phyloP scores from a whole-genome alignment of 2,329 filamentous ascomycete species.

The Colletotrichum caudatum region DNA sequence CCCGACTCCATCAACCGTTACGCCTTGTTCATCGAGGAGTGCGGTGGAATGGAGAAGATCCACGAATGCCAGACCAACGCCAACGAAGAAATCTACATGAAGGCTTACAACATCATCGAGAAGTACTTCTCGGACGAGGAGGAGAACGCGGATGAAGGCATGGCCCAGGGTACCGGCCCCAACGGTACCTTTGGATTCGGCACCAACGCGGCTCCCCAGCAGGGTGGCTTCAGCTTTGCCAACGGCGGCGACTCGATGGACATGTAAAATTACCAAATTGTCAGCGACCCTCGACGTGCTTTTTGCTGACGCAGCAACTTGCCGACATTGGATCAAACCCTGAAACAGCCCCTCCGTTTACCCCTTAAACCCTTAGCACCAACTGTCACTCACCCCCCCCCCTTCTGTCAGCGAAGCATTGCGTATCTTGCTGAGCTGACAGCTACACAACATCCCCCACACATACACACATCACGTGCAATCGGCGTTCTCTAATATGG shows the following conservation, averaged over 20 bases:
- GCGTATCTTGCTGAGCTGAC: conserved; percentile 31
- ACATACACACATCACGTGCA: conserved; percentile 40
- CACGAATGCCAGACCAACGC: conserved; percentile 99
- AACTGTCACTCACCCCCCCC: conserved; percentile 31
- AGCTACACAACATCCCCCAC: conserved; percentile 42
- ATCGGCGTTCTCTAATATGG: conserved; percentile 51
- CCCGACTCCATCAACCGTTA: conserved; percentile 92
- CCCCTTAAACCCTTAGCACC: conserved; percentile 26
- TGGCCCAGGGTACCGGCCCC: conserved; percentile 76
- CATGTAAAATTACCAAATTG: conserved; percentile 61
- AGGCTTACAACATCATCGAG: conserved; percentile 99
- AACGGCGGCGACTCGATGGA: conserved; percentile 75
- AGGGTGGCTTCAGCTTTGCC: conserved; percentile 94
- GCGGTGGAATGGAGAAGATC: conserved; percentile 99
- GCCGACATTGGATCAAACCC: conserved; percentile 10
- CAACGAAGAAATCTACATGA: conserved; percentile 99
- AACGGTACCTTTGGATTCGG: conserved; percentile 87
- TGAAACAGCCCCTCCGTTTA: conserved; percentile 15
- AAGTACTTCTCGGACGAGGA: conserved; percentile 99
- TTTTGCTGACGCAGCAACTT: conserved; percentile 23
- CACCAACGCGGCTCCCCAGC: conserved; percentile 68
- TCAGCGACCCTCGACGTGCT: conserved; percentile 17
- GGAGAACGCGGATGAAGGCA: conserved; percentile 85
- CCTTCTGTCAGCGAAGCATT: conserved; percentile 33
- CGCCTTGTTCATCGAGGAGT: conserved; percentile 98